Evolutionary conservation across 768 basidiomycete genomes (phyloP).

Genomic region (Leccinum longicurvipes): DNA sequence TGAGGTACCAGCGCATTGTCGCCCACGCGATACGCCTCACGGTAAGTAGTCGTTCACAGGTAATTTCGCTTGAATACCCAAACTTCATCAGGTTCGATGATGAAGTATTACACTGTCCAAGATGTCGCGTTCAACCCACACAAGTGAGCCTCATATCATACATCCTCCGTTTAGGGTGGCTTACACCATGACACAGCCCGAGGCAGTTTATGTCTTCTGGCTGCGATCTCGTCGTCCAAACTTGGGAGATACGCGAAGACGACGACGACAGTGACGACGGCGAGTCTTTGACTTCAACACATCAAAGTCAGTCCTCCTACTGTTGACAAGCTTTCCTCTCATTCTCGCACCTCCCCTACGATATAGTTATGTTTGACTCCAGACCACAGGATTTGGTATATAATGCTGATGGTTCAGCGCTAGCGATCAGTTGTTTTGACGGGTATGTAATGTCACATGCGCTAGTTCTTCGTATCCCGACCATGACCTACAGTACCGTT

Average conservation of each 20-base stretch:
- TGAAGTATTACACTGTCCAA: conserved; percentile 52
- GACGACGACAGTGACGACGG: conserved; percentile 14
- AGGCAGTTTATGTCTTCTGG: conserved; percentile 46
- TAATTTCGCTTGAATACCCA: background rate
- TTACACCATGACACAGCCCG: conserved; percentile 29
- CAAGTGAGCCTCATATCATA: conserved; percentile 33
- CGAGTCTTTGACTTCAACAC: conserved; percentile 10
- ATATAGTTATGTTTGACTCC: conserved; percentile 22
- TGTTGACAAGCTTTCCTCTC: background rate
- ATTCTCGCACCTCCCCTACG: conserved; percentile 2
- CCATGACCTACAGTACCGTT: conserved; percentile 18
- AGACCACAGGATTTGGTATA: conserved; percentile 46
- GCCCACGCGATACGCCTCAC: conserved; percentile 11
- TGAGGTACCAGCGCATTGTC: conserved; percentile 20
- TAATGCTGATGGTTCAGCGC: conserved; percentile 36
- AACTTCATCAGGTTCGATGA: conserved; percentile 13
- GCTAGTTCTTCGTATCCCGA: background rate
- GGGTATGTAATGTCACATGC: conserved; percentile 20
- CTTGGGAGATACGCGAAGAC: conserved; percentile 41
- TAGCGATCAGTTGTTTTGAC: conserved; percentile 36
- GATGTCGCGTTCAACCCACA: conserved; percentile 54
- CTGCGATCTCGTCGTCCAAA: conserved; percentile 39
- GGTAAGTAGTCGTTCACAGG: conserved; percentile 10
- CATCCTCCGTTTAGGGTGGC: background rate
- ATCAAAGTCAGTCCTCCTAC: conserved; percentile 13